Base-by-base conservation (phyloP, 1,284 basidiomycete genomes). In the Ceratobasidium sp. region DNA sequence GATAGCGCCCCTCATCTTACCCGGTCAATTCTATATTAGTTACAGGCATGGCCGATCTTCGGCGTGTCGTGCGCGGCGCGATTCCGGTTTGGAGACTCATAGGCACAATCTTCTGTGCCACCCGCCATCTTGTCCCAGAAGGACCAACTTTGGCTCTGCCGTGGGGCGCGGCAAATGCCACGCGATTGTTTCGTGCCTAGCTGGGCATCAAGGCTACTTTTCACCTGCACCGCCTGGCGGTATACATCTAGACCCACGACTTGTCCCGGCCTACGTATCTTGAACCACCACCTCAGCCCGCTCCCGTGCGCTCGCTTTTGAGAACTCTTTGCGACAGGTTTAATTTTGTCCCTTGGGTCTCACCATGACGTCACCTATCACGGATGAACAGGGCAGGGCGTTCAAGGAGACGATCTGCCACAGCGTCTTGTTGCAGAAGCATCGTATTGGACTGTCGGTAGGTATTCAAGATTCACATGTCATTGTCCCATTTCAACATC, bases 391-490 rank as follows among this genome's bases (percentile, higher is more conserved):
- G 37, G 68, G 31, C 24, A 43, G 41, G n/a, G 8, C 19, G 24
- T 22, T 71, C 14, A 43, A 56, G 43, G 56, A 58, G 16, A 16
- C 37, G 13, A 59, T 71, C 37, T 71, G 68, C 24, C 68, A 71
- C 43, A 71, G 68, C 16, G 19, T 34, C 6, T 31, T 71, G 37
- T 22, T 58, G n/a, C 56, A 41, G 27, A 58, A 43, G 29, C 68
- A 71, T 71, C 68, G 56, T 48, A 49, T 71, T 29, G 68, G 68
- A 19, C 24, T 71, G 53, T 71, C 68, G 27, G 68, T 71, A 8
- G 61, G 68, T 59, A 24, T 43, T 19, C 29, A 24, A 29, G 24
- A 31, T 48, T 43, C 53, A 8, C 24, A 19, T 37, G 43, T 49
- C 29, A 58, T 37, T 69, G 54, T 37, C 56, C 49, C 22, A 46